Conservation (phyloP, 164 flowering plant species). For the Nymphaea thermarum region DNA sequence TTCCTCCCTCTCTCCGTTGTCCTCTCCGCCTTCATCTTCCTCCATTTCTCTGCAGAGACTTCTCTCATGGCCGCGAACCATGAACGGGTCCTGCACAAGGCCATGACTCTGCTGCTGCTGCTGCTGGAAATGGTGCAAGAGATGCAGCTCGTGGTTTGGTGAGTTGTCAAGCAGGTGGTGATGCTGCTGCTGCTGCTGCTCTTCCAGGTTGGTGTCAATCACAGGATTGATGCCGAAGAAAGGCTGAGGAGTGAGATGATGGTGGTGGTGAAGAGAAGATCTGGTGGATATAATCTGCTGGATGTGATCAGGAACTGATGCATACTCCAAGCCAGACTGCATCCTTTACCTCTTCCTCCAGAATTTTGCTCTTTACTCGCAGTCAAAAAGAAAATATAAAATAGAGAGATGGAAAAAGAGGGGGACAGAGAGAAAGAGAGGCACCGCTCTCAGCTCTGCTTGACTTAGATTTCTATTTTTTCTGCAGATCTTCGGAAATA, state of each 20-base stretch:
- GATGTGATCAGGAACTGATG: background rate
- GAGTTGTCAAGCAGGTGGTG: background rate
- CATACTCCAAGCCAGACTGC: constrained; percentile 1
- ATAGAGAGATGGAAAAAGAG: no score
- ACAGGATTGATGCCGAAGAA: constrained; percentile 1
- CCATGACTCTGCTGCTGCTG: background rate
- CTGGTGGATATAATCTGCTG: background rate
- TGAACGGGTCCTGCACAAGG: background rate
- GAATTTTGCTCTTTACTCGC: background rate
- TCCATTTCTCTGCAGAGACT: background rate
- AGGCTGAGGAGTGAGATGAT: background rate
- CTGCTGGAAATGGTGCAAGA: background rate
- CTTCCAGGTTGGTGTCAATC: background rate
- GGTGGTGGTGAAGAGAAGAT: background rate
- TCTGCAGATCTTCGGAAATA: background rate
- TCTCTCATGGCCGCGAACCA: background rate
- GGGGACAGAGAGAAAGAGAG: background rate
- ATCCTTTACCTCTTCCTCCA: background rate
- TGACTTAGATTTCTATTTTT: background rate
- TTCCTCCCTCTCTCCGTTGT: background rate
- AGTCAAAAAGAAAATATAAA: background rate
- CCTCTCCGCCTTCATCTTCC: background rate
- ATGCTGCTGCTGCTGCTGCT: background rate
- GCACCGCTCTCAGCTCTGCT: background rate
- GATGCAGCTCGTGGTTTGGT: background rate